Evolutionary conservation across 495 filamentous ascomycete species (phyloP).

Genomic region (Oleoguttula mirabilis): DNA sequence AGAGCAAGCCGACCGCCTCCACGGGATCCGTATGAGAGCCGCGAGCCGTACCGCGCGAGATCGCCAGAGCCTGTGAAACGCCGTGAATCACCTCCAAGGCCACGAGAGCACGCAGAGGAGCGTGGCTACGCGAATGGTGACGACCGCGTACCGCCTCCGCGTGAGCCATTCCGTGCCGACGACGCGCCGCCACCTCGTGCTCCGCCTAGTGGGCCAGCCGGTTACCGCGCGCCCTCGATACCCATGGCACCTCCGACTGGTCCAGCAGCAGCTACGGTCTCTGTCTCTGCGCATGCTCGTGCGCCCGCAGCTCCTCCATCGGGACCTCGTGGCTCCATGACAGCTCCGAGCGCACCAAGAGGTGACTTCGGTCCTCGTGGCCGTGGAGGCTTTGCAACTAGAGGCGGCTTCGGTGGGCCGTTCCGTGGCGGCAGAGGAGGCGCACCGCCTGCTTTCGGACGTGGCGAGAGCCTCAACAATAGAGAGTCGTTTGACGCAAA

Average conservation of each 20-base stretch:
- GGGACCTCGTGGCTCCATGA: conserved; percentile 5
- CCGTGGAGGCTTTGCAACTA: not conserved
- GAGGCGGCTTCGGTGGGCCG: conserved; percentile 16
- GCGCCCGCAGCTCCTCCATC: conserved; percentile 11
- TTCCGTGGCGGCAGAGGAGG: no score
- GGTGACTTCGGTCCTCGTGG: not conserved
- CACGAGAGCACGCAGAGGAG: no score
- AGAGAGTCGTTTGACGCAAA: conserved; percentile 6
- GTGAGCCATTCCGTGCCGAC: conserved; percentile 14
- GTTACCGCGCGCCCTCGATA: conserved; percentile 9
- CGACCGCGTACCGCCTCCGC: conserved; percentile 22
- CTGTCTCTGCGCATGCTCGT: conserved; percentile 14
- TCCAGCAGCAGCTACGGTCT: conserved; percentile 12
- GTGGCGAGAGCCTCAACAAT: conserved; percentile 10
- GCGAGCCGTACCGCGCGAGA: conserved; percentile 14
- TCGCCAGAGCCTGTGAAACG: conserved; percentile 7
- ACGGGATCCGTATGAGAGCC: conserved; percentile 14
- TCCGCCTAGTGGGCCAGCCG: conserved; percentile 21
- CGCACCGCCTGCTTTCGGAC: not conserved
- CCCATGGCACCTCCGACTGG: conserved; percentile 15
- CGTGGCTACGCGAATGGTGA: conserved; percentile 18
- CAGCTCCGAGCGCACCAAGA: conserved; percentile 1
- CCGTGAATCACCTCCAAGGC: no score
- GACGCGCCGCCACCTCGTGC: conserved; percentile 17
- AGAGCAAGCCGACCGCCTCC: conserved; percentile 24